Evolutionary conservation across 148 eudicot genomes (phyloP), one percentile per base, ranked within the genome.

Genomic region (Amaranthus palmeri): DNA sequence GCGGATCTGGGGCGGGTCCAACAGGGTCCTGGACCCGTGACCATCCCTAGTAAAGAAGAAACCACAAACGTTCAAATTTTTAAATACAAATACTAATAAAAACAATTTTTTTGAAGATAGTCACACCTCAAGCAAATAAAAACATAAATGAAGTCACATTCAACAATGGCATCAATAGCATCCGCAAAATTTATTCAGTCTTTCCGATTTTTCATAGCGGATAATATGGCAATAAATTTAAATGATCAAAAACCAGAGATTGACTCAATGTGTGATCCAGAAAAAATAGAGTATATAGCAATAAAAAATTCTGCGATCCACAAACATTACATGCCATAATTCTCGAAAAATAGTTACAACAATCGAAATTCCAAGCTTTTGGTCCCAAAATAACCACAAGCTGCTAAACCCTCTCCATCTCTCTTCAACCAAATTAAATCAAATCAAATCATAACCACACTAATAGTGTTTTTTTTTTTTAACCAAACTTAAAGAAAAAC

Each of bases 271-370:
- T 67, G 36, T 25, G 70, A 51, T 57, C 66, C 70, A 67, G 56
- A 67, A 51, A 67, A 67, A 67, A 50, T 50, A 45, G 50, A 67
- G 45, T 5, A 57, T 50, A 65, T 48, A 67, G 17, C 6, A 50
- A 48, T 48, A 5, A 47, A 67, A 65, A 48, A 49, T 47, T n/a
- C 4, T 18, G 4, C n/a, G 50, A 46, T 47, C 68, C 45, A 57
- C 56, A 67, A 67, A 66, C 57, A 48, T 67, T 67, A 67, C 70
- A 67, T 67, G 70, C 70, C 70, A 67, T 67, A 50, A 67, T 41
- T 57, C 70, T 50, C 36, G 70, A 67, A 67, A 67, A 67, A 67
- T 67, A 67, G 70, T 67, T 67, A 67, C 70, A 67, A 51, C 56
- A 52, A 67, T 50, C 25, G 56, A 6, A 67, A 67, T 9, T 67